Base-by-base conservation (phyloP, 352 stramenopile genomes). In the Phytophthora sp. region DNA sequence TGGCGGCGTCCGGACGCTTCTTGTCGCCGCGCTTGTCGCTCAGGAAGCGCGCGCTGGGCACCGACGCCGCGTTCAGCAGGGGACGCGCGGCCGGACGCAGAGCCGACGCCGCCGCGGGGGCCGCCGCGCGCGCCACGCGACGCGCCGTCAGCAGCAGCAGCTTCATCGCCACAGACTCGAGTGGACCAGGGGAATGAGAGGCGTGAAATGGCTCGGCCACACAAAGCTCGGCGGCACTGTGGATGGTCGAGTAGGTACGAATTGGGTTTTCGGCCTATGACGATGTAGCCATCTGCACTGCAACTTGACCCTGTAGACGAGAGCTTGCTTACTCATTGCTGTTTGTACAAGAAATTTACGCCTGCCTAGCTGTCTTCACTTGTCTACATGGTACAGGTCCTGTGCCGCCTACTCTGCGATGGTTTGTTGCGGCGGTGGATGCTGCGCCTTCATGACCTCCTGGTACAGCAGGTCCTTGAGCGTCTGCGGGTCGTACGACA, bases 381-480 rank as follows among this genome's bases (percentile, higher is more conserved):
- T 59, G 10, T 68, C 63, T 68, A 67, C 55, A 73, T 69, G 51
- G 35, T 65, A 66, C 65, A 61, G 31, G 17, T 42, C 34, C 54
- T 49, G 13, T 5, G 24, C 18, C 37, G 51, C 39, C 32, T 50
- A 69, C 51, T 74, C 67, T 15, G 32, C 53, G 34, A 66, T 73
- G 26, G 44, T 59, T 17, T 62, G 41, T 20, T 54, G 66, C 26
- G 70, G 54, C 38, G 38, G 26, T 1, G 52, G 53, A 5, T 57
- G 41, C 23, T 92, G 76, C 1, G 78, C 73, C 51, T 88, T 89
- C 82, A 92, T 92, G 18, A 95, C 84, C 48, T 95, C 87, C 31
- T 94, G 82, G 52, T 88, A 95, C 7, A 95, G 62, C 48, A 94
- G 53, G 24, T 89, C 65, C 66, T 95, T 95, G 18, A 95, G 72